Percentiles rank a stretch among this genome's conserved stretches.
These are phyloP conservation scores for Phragmites australis DNA, from an alignment of 176 grass and related monocot genomes.

Conservation along the genomic window DNA sequence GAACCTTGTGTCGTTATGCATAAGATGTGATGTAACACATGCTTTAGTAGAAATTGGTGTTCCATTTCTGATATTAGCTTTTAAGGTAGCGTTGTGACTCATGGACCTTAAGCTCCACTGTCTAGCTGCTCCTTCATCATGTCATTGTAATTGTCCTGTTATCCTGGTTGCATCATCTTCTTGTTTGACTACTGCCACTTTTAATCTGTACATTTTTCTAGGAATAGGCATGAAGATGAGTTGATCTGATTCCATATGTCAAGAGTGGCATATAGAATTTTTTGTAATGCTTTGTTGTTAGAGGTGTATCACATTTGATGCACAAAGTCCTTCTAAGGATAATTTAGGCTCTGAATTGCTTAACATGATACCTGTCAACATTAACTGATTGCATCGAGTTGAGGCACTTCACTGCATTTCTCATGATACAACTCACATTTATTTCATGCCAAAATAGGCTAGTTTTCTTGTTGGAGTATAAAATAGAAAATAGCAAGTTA, in stretches of 20 bases:
- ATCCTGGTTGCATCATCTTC: slow-evolving; percentile 13
- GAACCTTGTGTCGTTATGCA: neutral
- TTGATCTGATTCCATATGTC: neutral
- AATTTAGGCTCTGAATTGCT: slow-evolving; percentile 4
- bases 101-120: slow-evolving; percentile 15
- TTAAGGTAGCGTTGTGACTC: slow-evolving; percentile 7
- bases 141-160: neutral
- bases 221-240: slow-evolving; percentile 7
- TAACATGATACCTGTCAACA: neutral
- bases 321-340: neutral
- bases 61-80: neutral
- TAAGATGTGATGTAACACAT: neutral
- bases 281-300: neutral
- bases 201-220: neutral
- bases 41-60: slow-evolving; percentile 1
- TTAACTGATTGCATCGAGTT: neutral
- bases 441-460: neutral
- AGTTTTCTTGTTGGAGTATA: neutral
- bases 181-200: neutral
- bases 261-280: neutral
- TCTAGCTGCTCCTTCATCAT: slow-evolving; percentile 4
- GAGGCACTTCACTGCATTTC: neutral
- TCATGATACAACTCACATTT: neutral
- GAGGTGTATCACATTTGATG: neutral
- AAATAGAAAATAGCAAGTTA: neutral